Conservation (phyloP, 495 filamentous ascomycete species). For the Pyronema omphalodes region DNA sequence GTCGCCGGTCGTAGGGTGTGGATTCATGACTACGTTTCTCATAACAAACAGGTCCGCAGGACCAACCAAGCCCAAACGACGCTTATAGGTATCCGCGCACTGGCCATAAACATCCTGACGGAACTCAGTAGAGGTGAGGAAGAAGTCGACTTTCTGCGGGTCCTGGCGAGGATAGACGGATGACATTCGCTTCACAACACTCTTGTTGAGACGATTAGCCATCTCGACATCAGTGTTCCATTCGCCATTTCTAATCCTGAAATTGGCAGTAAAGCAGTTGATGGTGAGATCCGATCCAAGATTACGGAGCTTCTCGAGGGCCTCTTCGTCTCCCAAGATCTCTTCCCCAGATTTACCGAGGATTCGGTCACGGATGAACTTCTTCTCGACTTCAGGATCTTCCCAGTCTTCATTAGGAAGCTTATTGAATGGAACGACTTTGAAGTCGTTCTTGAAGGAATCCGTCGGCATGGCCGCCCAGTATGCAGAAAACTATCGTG, state of each 20-base stretch:
- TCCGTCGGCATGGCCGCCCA: conserved; percentile 28
- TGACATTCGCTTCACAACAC: conserved; percentile 28
- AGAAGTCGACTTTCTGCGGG: conserved; percentile 26
- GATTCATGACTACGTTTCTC: conserved; percentile 27
- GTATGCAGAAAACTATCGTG: conserved; percentile 27
- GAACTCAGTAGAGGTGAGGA: conserved; percentile 31
- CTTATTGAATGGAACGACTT: conserved; percentile 29
- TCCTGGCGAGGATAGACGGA: conserved; percentile 27
- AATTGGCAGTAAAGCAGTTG: conserved; percentile 33
- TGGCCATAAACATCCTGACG: conserved; percentile 26
- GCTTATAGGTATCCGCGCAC: conserved; percentile 27
- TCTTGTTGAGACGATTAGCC: conserved; percentile 32
- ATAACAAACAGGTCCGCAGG: conserved; percentile 27
- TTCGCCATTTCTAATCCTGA: conserved; percentile 23
- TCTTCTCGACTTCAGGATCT: conserved; percentile 24
- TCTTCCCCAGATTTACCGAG: conserved; percentile 25
- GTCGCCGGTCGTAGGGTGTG: conserved; percentile 26
- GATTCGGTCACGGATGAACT: conserved; percentile 28
- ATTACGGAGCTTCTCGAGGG: conserved; percentile 25
- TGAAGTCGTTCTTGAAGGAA: conserved; percentile 14
- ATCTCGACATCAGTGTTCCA: conserved; percentile 33
- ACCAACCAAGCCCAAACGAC: conserved; percentile 24
- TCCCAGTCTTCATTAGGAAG: conserved; percentile 23
- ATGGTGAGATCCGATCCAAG: conserved; percentile 33
- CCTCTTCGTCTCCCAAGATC: conserved; percentile 22